Conservation (phyloP, 768 basidiomycete genomes). For the Pholiota microspora region DNA sequence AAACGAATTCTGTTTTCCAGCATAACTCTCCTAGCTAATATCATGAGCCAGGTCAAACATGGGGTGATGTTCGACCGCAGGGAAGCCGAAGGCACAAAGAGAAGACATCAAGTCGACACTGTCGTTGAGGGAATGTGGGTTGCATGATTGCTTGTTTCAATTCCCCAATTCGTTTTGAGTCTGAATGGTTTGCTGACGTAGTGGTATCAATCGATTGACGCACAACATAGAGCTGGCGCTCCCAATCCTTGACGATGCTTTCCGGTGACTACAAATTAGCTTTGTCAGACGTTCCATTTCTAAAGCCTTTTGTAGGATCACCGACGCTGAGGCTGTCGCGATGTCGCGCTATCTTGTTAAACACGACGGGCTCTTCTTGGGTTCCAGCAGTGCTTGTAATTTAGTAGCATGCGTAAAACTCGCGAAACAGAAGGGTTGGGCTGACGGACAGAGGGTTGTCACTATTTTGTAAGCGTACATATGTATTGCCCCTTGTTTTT, state of each 20-base stretch:
- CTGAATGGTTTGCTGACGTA: slow-evolving; percentile 24
- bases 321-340: slow-evolving; percentile 90
- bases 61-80: slow-evolving; percentile 95
- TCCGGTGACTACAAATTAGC: slow-evolving; percentile 50
- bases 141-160: neutral
- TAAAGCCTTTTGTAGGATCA: slow-evolving; percentile 52
- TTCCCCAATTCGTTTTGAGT: neutral
- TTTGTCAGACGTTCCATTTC: neutral
- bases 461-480: slow-evolving; percentile 71
- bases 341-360: slow-evolving; percentile 94
- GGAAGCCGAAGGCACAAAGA: slow-evolving; percentile 90
- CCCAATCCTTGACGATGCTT: slow-evolving; percentile 85
- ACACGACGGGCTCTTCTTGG: slow-evolving; percentile 90
- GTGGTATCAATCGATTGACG: slow-evolving; percentile 92
- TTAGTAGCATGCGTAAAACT: slow-evolving; percentile 88
- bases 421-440: slow-evolving; percentile 67
- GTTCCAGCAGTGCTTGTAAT: slow-evolving; percentile 96
- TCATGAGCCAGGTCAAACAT: slow-evolving; percentile 65
- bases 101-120: slow-evolving; percentile 94
- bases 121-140: slow-evolving; percentile 88
- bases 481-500: slow-evolving; percentile 4
- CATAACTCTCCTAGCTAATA: neutral
- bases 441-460: slow-evolving; percentile 68
- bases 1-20: neutral
- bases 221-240: slow-evolving; percentile 86